phyloP scores from a whole-genome alignment of 495 filamentous ascomycete species.

The Aspergillus indologenus region DNA sequence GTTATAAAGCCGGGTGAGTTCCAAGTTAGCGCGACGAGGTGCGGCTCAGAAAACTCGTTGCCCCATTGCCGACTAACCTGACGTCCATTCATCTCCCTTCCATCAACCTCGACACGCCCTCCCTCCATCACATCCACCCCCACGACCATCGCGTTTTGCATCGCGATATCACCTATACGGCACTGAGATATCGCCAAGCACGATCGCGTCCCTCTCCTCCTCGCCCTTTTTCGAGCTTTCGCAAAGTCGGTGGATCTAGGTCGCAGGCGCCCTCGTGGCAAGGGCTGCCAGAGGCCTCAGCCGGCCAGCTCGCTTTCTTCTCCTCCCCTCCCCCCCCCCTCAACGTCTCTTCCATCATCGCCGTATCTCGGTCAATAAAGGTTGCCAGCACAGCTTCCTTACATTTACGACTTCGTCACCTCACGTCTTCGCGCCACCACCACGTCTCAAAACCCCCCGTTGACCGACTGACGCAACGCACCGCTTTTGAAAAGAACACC shows the following conservation, averaged over 20 bases:
- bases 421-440: constrained; percentile 3
- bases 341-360: constrained; percentile 34
- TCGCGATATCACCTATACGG: constrained; percentile 41
- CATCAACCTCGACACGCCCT: constrained; percentile 37
- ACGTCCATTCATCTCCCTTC: constrained; percentile 44
- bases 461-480: constrained; percentile 1
- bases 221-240: constrained; percentile 36
- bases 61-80: constrained; percentile 43
- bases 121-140: constrained; percentile 33
- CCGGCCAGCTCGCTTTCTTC: constrained; percentile 37
- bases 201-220: constrained; percentile 23
- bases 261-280: constrained; percentile 54
- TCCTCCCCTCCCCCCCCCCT: constrained; percentile 9
- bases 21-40: constrained; percentile 28
- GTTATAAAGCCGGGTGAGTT: constrained; percentile 27
- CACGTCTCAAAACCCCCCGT: constrained; percentile 5
- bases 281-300: constrained; percentile 53
- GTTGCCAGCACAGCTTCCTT: constrained; percentile 5
- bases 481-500: constrained; percentile 7
- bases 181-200: constrained; percentile 23
- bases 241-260: constrained; percentile 42
- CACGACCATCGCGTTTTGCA: constrained; percentile 41
- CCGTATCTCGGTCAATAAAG: constrained; percentile 13
- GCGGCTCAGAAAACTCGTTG: constrained; percentile 46
- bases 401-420: neutral